Base-by-base conservation (phyloP, 2,329 filamentous ascomycete genomes). In the Claviceps paspali region DNA sequence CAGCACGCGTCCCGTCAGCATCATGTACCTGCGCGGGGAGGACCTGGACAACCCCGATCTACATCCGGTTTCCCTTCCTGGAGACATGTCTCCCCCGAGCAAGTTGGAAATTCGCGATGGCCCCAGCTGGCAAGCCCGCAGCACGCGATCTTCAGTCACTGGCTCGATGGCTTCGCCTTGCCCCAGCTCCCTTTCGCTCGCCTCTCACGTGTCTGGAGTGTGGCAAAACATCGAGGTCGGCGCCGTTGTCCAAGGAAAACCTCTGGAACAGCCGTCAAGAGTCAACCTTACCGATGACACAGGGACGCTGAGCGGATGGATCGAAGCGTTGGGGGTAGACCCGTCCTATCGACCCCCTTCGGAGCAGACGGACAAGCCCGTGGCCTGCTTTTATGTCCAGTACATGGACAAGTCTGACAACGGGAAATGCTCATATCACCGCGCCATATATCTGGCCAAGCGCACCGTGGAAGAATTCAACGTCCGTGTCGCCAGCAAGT, bases 281-380 rank as follows among this genome's bases (percentile, higher is more conserved):
- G 51, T 76, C 31, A 57, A 55, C 38, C 67, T 68, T 46, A 67
- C 65, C 0, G 74, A 78, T 37, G 71, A 75, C 17, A 63, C 73
- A 26, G 79, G 79, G 8, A 74, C 70, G 18, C 63, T 86, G 21
- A 80, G 75, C 42, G 81, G 82, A 5, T 94, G 82, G 78, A 91
- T 96, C 44, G 86, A 95, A 53, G 85, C 86, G 1, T 61, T 94
- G 6, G 91, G 85, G 23, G 84, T 96, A n/a, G 91, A 96, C 53
- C 65, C 78, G 12, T 72, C 70, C 2, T 98, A 96, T 53, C 75
- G 79, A 40, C 80, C 91, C 31, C 87, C 87, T 1, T 62, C 70
- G 1, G 83, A 92, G 49, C 73, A 71, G 40, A 63, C 68, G 7
- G 64, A 76, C 15, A 92, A 84, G 55, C 62, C 69, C 55, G 76